These are phyloP conservation scores for Cladosporium velox DNA, from an alignment of 2,329 filamentous ascomycete genomes.

Conservation along the genomic window DNA sequence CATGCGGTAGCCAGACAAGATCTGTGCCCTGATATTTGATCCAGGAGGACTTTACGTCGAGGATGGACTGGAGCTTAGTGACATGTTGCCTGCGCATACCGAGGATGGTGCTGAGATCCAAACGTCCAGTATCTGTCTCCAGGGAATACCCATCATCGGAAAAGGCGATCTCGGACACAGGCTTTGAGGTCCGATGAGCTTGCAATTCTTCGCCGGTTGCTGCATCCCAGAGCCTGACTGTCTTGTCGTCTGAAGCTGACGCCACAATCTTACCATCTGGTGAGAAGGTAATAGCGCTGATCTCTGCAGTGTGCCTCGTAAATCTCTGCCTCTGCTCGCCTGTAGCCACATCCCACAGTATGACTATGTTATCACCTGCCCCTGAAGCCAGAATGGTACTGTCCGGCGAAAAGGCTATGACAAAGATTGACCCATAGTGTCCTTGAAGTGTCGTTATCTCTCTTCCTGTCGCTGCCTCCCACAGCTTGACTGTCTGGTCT, in stretches of 20 bases:
- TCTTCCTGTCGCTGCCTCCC: neutral
- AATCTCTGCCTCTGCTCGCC: neutral
- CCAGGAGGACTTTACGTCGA: neutral
- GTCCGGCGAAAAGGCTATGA: neutral
- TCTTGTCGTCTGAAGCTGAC: neutral
- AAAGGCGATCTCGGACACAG: slow-evolving; percentile 4
- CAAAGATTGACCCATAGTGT: neutral
- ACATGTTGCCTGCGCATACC: neutral
- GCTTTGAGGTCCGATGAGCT: neutral
- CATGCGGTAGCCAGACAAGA: slow-evolving; percentile 8
- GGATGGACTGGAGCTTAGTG: neutral
- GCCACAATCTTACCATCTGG: neutral
- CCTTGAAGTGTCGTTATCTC: neutral
- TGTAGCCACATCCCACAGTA: neutral
- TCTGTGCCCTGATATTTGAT: neutral
- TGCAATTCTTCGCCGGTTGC: slow-evolving; percentile 16
- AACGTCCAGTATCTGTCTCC: neutral
- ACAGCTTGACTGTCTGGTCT: neutral
- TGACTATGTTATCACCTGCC: neutral
- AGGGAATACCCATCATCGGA: slow-evolving; percentile 10
- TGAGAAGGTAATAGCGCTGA: neutral
- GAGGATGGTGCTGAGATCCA: neutral
- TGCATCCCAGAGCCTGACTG: neutral
- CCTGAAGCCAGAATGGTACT: neutral
- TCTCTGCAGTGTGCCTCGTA: neutral